Evolutionary conservation across 371 early-diverging fungal genomes (phyloP), one percentile per base, ranked within the genome.

Genomic region (Actinomortierella wolfii): DNA sequence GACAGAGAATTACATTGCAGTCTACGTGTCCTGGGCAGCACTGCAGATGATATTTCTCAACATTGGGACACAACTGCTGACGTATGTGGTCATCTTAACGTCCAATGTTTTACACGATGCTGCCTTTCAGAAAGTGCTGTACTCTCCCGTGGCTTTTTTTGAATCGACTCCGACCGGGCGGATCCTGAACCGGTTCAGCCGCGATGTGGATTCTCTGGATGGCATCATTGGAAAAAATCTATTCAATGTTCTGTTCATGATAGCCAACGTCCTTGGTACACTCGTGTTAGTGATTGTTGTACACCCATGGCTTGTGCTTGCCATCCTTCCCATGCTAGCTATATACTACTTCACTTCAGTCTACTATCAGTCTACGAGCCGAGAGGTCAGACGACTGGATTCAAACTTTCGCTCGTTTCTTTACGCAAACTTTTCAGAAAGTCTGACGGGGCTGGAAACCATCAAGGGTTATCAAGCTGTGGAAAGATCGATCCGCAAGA

Each of bases 111-210:
- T 53, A 44, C 76, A 65, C 34, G 57, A 51, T 23, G n/a, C 28
- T 3, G 55, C 74, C 17, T 77, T 69, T 76, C 65, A 64, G 52
- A 74, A 64, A 47, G 59, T 92, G 15, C 56, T 92, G 20, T 77
- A 81, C n/a, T 86, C 95, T 1, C 91, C 90, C 7, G 77, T 92
- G 51, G 76, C 86, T 0, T 95, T 94, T 64, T 95, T 89, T 75
- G 92, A 96, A 47, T 82, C 78, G 40, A 96, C 93, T 1, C 90
- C 95, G 6, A 63, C 91, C 21, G 94, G 92, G n/a, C 87, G 94
- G 9, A 91, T 97, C 46, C 73, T 95, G 76, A 91, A 89, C 62
- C 54, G 62, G 46, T 64, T 64, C 54, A 64, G 64, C 54, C 57
- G 57, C 41, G 64, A 64, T 23, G 51, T 62, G 1, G 62, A 62